Conservation (phyloP, 495 filamentous ascomycete species). For the Podospora pseudoanserina region DNA sequence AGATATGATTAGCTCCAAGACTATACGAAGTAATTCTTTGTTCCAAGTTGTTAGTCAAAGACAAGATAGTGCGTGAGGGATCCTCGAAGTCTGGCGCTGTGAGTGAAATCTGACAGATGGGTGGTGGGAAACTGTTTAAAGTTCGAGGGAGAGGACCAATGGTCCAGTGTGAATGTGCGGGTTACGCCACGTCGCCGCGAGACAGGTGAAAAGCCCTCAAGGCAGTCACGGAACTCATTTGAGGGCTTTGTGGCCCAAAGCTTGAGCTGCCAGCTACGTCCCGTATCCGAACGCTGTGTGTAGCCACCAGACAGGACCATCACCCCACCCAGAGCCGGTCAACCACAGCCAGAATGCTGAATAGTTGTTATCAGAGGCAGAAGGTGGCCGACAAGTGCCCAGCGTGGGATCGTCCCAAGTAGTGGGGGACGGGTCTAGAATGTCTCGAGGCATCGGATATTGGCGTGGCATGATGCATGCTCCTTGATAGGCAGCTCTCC, state of each 20-base stretch:
- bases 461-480: constrained; percentile 5
- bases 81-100: not conserved
- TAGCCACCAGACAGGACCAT: not conserved
- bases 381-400: not conserved
- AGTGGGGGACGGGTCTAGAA: not conserved
- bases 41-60: not conserved
- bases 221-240: not conserved
- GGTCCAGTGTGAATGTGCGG: not conserved
- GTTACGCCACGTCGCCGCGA: not conserved
- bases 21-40: not conserved
- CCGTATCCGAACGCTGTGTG: not conserved
- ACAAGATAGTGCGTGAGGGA: constrained; percentile 6
- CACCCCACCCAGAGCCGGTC: not conserved
- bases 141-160: not conserved
- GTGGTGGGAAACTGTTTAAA: not conserved
- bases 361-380: not conserved
- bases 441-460: not conserved
- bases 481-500: constrained; percentile 10
- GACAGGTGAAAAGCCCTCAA: not conserved
- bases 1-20: not conserved
- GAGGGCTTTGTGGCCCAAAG: not conserved
- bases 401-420: not conserved
- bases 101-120: not conserved
- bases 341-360: not conserved
- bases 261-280: not conserved